Evolutionary conservation across 2,329 filamentous ascomycete species (phyloP), one percentile per base, ranked within the genome.

Genomic region (Exophiala sideris): DNA sequence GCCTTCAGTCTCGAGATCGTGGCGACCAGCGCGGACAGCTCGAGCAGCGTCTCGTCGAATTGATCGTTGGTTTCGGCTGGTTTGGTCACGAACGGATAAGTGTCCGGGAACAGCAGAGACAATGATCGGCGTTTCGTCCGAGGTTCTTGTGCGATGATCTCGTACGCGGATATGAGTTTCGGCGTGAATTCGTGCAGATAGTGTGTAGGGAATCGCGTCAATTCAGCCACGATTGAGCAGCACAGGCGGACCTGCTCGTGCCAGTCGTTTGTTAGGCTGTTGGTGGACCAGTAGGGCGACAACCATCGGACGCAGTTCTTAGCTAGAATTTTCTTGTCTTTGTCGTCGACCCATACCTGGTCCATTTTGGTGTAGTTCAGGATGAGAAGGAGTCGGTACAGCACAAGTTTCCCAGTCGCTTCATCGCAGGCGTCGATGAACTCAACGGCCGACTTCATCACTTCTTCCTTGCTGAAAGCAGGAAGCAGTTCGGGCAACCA

Each of bases 401-500:
- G 74, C 6, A 96, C 81, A 49, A 99, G 79, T 74, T 95, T 96
- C 52, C 94, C 92, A 68, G 91, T 92, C 45, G 95, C 91, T 24
- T 84, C 77, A 2, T 85, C 83, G 72, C 91, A 96, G 1, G 94
- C 90, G 67, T 96, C 91, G 76, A 97, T 87, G 66, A 97, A 95
- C 71, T 92, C 89, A 58, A 95, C 89, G 38, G 91, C 90, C 59
- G 96, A 87, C 65, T 95, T 87, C 48, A 96, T 76, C 42, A 96
- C 92, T 68, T 97, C 92, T 64, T 91, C 87, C 0, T 86, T 85
- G 3, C 81, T 82, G 66, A 97, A 79, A 35, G 94, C 78, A 1
- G 86, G 84, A 0, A 83, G 79, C 8, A 99, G 82, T 67, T 97
- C 92, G 0, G 94, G 92, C n/a, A 99, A 76, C 94, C 94, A 99